These are phyloP conservation scores for Neopestalotiopsis rosae DNA, from an alignment of 2,329 filamentous ascomycete species.

Conservation along the genomic window DNA sequence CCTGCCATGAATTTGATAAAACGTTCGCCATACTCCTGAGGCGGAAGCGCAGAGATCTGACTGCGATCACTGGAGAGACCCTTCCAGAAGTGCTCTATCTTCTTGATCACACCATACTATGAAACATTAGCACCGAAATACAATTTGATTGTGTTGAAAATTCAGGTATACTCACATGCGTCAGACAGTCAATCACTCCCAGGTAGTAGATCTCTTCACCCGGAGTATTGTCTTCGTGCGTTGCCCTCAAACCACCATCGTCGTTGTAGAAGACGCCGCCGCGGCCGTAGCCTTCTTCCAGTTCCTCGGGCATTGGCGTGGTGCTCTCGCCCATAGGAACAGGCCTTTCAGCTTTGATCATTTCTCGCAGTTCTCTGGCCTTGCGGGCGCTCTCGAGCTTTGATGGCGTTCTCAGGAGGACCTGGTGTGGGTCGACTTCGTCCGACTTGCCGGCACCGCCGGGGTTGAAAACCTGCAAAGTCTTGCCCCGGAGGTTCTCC, in stretches of 20 bases:
- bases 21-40: conserved; percentile 88
- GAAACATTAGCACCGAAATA: conserved; percentile 3
- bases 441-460: conserved; percentile 71
- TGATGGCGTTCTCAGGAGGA: conserved; percentile 87
- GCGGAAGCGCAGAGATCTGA: conserved; percentile 91
- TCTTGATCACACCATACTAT: conserved; percentile 93
- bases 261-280: conserved; percentile 87
- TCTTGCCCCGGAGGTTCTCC: conserved; percentile 89
- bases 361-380: conserved; percentile 86
- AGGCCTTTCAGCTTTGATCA: conserved; percentile 90
- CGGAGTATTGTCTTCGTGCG: conserved; percentile 83
- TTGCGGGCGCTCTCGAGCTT: conserved; percentile 92
- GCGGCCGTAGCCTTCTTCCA: conserved; percentile 75
- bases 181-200: conserved; percentile 97
- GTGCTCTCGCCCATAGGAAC: conserved; percentile 87
- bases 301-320: conserved; percentile 88
- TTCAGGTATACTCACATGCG: conserved; percentile 72
- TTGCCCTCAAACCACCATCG: conserved; percentile 91
- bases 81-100: conserved; percentile 96
- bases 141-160: conserved; percentile 9
- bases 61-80: conserved; percentile 81
- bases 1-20: conserved; percentile 92
- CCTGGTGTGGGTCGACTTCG: conserved; percentile 62
- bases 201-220: conserved; percentile 97
- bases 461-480: conserved; percentile 91